These are phyloP conservation scores for Rhynchosporium graminicola DNA, from an alignment of 2,329 filamentous ascomycete species.

Conservation along the genomic window DNA sequence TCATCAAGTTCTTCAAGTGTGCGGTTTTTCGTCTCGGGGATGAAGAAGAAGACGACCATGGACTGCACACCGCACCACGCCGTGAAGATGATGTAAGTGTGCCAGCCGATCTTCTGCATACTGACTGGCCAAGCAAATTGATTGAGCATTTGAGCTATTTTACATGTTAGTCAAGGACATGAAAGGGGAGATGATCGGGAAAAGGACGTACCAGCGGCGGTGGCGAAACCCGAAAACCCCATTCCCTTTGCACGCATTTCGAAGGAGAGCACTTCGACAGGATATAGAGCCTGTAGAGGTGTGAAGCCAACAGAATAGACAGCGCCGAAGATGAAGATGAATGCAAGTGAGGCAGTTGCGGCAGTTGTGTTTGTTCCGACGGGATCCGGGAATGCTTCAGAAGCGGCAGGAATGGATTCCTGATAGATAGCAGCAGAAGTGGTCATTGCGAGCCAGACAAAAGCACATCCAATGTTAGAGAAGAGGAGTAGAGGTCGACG, in stretches of 20 bases:
- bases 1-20: slow-evolving; percentile 55
- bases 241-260: slow-evolving; percentile 58
- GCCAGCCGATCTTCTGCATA: slow-evolving; percentile 53
- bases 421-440: slow-evolving; percentile 41
- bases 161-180: neutral
- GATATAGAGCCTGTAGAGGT: slow-evolving; percentile 50
- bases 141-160: slow-evolving; percentile 45
- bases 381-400: slow-evolving; percentile 8
- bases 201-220: slow-evolving; percentile 39
- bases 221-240: slow-evolving; percentile 48
- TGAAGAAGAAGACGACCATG: slow-evolving; percentile 49
- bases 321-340: slow-evolving; percentile 57
- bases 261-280: slow-evolving; percentile 54
- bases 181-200: neutral
- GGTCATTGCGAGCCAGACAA: slow-evolving; percentile 54
- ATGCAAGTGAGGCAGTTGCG: slow-evolving; percentile 49
- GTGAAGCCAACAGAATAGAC: slow-evolving; percentile 52
- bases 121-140: slow-evolving; percentile 50
- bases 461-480: slow-evolving; percentile 50
- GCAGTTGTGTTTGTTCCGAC: slow-evolving; percentile 34
- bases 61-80: slow-evolving; percentile 47
- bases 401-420: slow-evolving; percentile 29
- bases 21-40: slow-evolving; percentile 51
- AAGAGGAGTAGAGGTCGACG: slow-evolving; percentile 57
- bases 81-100: slow-evolving; percentile 55